phyloP scores from a whole-genome alignment of 352 stramenopile genomes.

The Phytophthora rubi region DNA sequence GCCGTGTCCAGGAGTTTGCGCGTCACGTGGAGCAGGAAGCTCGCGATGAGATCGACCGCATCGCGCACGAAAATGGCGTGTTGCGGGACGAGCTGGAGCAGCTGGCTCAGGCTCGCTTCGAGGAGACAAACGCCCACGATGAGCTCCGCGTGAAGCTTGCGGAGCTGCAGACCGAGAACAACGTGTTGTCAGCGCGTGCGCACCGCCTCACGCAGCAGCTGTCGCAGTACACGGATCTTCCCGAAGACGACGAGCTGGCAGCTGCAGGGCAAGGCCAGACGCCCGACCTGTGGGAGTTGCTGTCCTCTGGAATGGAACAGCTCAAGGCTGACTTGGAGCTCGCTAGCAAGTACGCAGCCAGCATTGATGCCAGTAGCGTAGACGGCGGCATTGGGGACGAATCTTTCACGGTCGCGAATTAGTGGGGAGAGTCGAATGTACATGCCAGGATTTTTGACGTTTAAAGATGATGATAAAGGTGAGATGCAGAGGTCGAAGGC shows the following conservation, averaged over 20 bases:
- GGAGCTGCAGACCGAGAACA: conserved; percentile 86
- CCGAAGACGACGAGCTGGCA: conserved; percentile 68
- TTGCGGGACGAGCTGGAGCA: conserved; percentile 75
- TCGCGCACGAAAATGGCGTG: conserved; percentile 62
- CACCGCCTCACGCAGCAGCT: conserved; percentile 83
- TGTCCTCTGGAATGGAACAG: conserved; percentile 90
- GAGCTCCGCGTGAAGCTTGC: conserved; percentile 75
- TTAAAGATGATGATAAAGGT: conserved; percentile 28
- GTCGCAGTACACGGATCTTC: conserved; percentile 84
- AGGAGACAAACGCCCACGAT: conserved; percentile 71
- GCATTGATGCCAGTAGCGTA: conserved; percentile 68
- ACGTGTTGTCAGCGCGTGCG: conserved; percentile 78
- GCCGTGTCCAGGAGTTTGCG: conserved; percentile 60
- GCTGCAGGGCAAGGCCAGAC: conserved; percentile 55
- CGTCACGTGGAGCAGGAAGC: conserved; percentile 72
- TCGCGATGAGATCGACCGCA: conserved; percentile 63
- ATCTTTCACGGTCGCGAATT: conserved; percentile 60
- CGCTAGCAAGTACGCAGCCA: conserved; percentile 86
- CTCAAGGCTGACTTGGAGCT: conserved; percentile 88
- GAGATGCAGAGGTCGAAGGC: conserved; percentile 4
- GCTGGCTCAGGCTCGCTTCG: conserved; percentile 60
- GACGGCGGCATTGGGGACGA: conserved; percentile 60
- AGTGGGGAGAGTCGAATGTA: conserved; percentile 27
- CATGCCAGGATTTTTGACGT: conserved; percentile 24
- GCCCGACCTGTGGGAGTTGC: conserved; percentile 84